phyloP scores from a whole-genome alignment of 1,284 basidiomycete species.

The Rugosomyces carneus region DNA sequence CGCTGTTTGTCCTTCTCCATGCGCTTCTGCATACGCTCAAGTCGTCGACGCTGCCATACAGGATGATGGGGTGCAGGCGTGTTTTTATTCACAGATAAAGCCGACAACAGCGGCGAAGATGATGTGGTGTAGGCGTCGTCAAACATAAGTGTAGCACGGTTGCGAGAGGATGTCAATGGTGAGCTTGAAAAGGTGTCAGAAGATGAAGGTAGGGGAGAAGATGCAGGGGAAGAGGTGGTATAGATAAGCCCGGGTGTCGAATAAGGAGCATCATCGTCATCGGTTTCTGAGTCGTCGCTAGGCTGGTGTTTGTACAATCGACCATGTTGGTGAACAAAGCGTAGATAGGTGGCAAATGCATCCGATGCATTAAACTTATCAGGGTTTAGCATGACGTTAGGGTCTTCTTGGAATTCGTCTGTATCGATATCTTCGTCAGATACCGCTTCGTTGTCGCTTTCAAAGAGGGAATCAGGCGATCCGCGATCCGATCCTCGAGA shows the following conservation, averaged over 20 bases:
- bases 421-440: conserved; percentile 16
- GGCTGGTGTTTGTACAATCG: conserved; percentile 4
- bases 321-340: conserved; percentile 19
- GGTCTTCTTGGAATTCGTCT: conserved; percentile 16
- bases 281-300: conserved; percentile 17
- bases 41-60: conserved; percentile 24
- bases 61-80: conserved; percentile 29
- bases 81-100: conserved; percentile 16
- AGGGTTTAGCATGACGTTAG: conserved; percentile 14
- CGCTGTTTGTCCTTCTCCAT: conserved; percentile 27
- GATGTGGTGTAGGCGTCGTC: conserved; percentile 7
- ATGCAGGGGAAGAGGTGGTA: conserved; percentile 13
- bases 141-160: neutral
- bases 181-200: conserved; percentile 8
- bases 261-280: conserved; percentile 10
- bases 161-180: conserved; percentile 5
- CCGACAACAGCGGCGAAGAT: conserved; percentile 13
- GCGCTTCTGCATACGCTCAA: conserved; percentile 27
- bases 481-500: conserved; percentile 18
- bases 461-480: conserved; percentile 10
- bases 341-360: conserved; percentile 25
- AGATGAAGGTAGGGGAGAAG: conserved; percentile 11
- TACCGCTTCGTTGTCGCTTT: conserved; percentile 8
- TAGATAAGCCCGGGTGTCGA: conserved; percentile 17
- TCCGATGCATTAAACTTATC: conserved; percentile 24